Conservation (phyloP, 2,329 filamentous ascomycete genomes). For the Epichloe bromicola region DNA sequence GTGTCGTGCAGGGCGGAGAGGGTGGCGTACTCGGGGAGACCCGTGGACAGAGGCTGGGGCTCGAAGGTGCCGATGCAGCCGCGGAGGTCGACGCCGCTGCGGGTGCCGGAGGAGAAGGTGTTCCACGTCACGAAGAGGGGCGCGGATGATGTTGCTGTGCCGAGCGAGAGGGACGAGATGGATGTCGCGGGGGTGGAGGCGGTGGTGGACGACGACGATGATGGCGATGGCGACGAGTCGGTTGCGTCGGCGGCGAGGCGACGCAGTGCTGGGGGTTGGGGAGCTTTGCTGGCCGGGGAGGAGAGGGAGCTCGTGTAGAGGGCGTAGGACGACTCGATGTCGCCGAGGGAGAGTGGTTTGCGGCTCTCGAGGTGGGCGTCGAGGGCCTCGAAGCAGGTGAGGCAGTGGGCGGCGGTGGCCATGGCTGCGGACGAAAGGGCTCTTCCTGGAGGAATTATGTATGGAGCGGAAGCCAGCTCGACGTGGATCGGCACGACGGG, state of each 20-base stretch:
- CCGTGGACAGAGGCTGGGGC: constrained; percentile 55
- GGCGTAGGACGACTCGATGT: constrained; percentile 55
- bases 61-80: constrained; percentile 97
- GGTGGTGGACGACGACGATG: constrained; percentile 30
- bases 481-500: no score
- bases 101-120: constrained; percentile 34
- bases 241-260: constrained; percentile 20
- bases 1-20: constrained; percentile 58
- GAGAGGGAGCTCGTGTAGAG: constrained; percentile 19
- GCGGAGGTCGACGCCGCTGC: constrained; percentile 40
- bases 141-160: constrained; percentile 37
- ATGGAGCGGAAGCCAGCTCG: no score
- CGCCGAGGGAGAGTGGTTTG: constrained; percentile 50
- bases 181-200: constrained; percentile 33
- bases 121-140: constrained; percentile 97
- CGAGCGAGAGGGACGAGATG: constrained; percentile 24
- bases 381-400: constrained; percentile 85
- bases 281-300: constrained; percentile 8
- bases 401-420: constrained; percentile 77
- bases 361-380: constrained; percentile 61
- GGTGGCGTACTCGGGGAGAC: constrained; percentile 68
- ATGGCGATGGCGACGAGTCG: constrained; percentile 21
- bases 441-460: neutral
- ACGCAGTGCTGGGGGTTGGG: constrained; percentile 29
- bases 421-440: constrained; percentile 35